Percentiles rank a stretch among this genome's conserved stretches.
Conservation (phyloP, 176 grass and related monocot species). For the Saccharum officinarum region DNA sequence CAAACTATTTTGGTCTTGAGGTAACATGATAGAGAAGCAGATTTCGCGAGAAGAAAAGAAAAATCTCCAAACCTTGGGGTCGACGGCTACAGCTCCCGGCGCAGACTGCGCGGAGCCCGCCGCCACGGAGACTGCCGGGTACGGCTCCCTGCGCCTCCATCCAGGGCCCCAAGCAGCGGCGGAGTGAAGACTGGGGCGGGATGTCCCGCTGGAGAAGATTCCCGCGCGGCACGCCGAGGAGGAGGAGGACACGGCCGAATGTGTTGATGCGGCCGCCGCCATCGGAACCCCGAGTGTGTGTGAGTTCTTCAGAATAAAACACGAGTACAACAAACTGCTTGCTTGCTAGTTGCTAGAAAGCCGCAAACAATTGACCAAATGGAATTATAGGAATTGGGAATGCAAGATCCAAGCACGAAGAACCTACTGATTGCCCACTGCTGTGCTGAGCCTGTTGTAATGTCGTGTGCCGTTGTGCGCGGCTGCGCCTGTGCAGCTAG, state of each 20-base stretch:
- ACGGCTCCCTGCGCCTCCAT: slow-evolving; percentile 13
- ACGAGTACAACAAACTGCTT: too few species aligned
- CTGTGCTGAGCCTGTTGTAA: too few species aligned
- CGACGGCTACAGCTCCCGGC: not conserved
- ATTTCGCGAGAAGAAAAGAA: not conserved
- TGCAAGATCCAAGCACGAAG: too few species aligned
- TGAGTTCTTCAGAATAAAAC: too few species aligned
- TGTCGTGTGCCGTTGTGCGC: too few species aligned
- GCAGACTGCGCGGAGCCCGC: not conserved
- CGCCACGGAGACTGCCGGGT: not conserved
- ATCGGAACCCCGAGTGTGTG: not conserved
- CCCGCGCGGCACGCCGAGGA: not conserved
- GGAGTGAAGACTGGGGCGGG: not conserved
- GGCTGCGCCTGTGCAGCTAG: too few species aligned
- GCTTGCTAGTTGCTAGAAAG: too few species aligned
- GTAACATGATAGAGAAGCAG: too few species aligned
- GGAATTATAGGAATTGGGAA: too few species aligned
- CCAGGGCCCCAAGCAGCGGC: not conserved
- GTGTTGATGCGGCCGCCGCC: slow-evolving; percentile 21
- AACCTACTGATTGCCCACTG: too few species aligned
- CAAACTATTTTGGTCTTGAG: not conserved
- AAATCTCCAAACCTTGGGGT: slow-evolving; percentile 17
- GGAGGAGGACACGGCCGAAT: not conserved
- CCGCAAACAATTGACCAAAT: too few species aligned
- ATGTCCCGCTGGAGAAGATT: not conserved